Base-by-base conservation (phyloP, 208 protist species). In the Cochliopodium minus region DNA sequence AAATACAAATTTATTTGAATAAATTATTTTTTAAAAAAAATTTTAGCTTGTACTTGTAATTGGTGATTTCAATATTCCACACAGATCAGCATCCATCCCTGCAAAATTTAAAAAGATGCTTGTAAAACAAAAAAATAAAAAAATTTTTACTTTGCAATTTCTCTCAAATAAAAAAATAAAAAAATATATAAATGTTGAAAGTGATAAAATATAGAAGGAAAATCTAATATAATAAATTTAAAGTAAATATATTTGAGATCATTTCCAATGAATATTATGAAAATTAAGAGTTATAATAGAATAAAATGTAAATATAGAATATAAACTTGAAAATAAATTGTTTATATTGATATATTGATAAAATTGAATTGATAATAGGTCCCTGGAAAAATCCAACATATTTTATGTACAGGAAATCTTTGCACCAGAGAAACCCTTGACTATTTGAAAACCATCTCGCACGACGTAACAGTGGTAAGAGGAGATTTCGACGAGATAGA, bases 11-110 rank as follows among this genome's bases (percentile, higher is more conserved):
- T n/a, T n/a, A n/a, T n/a, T n/a, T n/a, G n/a, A n/a, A n/a, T n/a
- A n/a, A n/a, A n/a, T n/a, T n/a, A n/a, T n/a, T n/a, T n/a, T n/a
- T n/a, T n/a, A n/a, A n/a, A 36, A 36, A 25, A 20, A 20, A 25
- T 85, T 83, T 76, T 76, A 92, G 61, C 75, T 97, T 11, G 85
- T 97, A 10, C 79, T 99, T 22, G 86, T 97, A 4, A 78, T 97
- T 35, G 96, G 96, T 17, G 96, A 99, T 65, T 59, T 96, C n/a
- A 89, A 97, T 71, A 88, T 99, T 33, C 96, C 96, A 25, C 85
- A 96, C 65, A 73, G 94, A 15, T 72, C 83, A 17, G 66, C 70
- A 15, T 74, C 79, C 28, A 75, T 99, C 5, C 94, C 91, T 1
- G 67, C 82, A 33, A 77, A 84, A 28, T 98, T 99, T 65, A 82